Base-by-base conservation (phyloP, 306 rosid species). In the Inga laurina region DNA sequence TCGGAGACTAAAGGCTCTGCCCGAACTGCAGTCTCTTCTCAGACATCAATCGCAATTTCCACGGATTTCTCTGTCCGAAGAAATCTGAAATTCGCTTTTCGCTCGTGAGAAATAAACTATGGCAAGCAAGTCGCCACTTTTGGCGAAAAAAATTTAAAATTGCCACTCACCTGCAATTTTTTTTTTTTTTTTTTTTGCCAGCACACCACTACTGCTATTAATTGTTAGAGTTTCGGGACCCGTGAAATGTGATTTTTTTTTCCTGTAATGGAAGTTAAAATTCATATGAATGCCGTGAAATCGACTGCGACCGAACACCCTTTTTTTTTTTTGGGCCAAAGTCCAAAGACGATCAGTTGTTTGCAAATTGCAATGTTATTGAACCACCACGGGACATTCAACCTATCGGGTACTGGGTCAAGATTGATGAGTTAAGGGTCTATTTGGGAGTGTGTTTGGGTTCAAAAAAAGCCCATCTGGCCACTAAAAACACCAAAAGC, bases 31-130 rank as follows among this genome's bases (percentile, higher is more conserved):
- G 82, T 72, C 77, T 66, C 66, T 67, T 74, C 75, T 13, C 61
- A 32, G 21, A 72, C 75, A 82, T 82, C 87, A 49, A 51, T 88
- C 13, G 59, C 59, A 24, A 77, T 68, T 82, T 79, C 88, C 87
- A 59, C 82, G 46, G 78, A 46, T 54, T 77, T 54, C 54, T 78
- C 83, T 41, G 71, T 24, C 68, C 67, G 22, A 51, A 16, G 57
- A 59, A 78, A 11, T 65, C 62, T 78, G 19, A 21, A 9, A 45
- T 65, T 78, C 16, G 69, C 69, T 1, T 12, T 24, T 32, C 41
- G 21, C 34, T 15, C 21, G n/a, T 0, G 35, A 35, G 24, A 2
- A 24, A 62, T 19, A 46, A 66, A 21, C 16, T 34, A 13, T 34
- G 51, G 21, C 44, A 22, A 24, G 19, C 69, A 64, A 52, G 49